A percentile compares a stretch with the other conserved stretches of the same genome.
phyloP scores from a whole-genome alignment of 495 filamentous ascomycete genomes.

The Daldinia childiae region DNA sequence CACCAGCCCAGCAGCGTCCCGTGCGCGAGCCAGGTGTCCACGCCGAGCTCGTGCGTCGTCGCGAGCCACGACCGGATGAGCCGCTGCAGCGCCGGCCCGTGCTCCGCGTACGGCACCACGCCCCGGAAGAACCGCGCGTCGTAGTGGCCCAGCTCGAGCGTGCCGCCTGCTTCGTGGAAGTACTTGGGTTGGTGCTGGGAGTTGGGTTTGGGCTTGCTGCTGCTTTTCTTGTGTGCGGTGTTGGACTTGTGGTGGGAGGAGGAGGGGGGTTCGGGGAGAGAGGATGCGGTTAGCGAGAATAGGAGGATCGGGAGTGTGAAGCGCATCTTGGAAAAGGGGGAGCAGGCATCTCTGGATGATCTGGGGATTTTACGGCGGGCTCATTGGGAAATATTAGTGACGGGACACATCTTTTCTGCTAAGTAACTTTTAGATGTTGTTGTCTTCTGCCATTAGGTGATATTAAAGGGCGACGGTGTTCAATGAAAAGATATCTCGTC shows the following conservation, averaged over 20 bases:
- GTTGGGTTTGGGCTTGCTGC: constrained; percentile 5
- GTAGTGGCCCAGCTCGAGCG: constrained; percentile 71
- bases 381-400: neutral
- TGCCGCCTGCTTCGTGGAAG: constrained; percentile 66
- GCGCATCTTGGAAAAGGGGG: constrained; percentile 16
- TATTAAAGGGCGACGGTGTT: neutral
- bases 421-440: neutral
- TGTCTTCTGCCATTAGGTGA: neutral
- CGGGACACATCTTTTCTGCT: neutral
- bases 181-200: constrained; percentile 50
- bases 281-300: neutral
- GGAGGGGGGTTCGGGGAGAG: neutral
- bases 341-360: constrained; percentile 5
- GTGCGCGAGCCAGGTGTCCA: constrained; percentile 90
- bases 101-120: constrained; percentile 68
- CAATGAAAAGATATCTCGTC: neutral
- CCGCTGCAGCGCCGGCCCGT: constrained; percentile 69
- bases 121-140: constrained; percentile 73
- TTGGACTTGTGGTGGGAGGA: neutral
- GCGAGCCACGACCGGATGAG: constrained; percentile 79
- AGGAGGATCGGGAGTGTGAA: constrained; percentile 9
- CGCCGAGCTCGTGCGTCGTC: constrained; percentile 66
- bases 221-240: neutral
- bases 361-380: neutral
- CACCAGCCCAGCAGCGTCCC: constrained; percentile 90